These are phyloP conservation scores for Amoeboaphelidium protococcarum DNA, from an alignment of 371 early-diverging fungal genomes.

Conservation along the genomic window DNA sequence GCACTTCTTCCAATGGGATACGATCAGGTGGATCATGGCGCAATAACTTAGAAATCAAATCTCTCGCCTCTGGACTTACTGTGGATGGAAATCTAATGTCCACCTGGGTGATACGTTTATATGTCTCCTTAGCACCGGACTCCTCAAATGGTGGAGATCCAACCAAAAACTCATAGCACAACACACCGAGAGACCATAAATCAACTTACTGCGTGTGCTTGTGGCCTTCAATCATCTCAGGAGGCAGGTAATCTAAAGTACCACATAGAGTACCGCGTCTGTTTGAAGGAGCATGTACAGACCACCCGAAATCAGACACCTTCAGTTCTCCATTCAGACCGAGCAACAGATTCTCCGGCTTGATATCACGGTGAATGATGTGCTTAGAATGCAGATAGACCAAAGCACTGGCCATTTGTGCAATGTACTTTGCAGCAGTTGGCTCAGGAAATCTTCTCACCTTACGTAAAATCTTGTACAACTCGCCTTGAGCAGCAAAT, in stretches of 20 bases:
- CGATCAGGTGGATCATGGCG: slow-evolving; percentile 44
- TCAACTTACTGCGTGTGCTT: slow-evolving; percentile 71
- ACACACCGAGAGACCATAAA: slow-evolving; percentile 94
- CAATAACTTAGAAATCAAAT: slow-evolving; percentile 61
- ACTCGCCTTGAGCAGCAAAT: slow-evolving; percentile 79
- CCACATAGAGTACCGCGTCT: slow-evolving; percentile 81
- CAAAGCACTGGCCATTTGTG: slow-evolving; percentile 64
- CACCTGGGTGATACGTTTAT: slow-evolving; percentile 50
- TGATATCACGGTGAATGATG: slow-evolving; percentile 88
- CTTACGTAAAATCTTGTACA: slow-evolving; percentile 52
- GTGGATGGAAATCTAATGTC: slow-evolving; percentile 55
- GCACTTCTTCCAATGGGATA: slow-evolving; percentile 34
- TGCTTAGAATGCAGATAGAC: slow-evolving; percentile 70
- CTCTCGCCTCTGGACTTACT: slow-evolving; percentile 56
- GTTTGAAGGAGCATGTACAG: slow-evolving; percentile 64
- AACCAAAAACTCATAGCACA: slow-evolving; percentile 83
- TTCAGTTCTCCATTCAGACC: slow-evolving; percentile 61
- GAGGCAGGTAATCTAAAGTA: slow-evolving; percentile 63
- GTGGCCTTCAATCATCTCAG: slow-evolving; percentile 75
- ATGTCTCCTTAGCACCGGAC: slow-evolving; percentile 29
- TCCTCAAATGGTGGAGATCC: slow-evolving; percentile 93
- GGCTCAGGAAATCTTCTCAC: slow-evolving; percentile 39
- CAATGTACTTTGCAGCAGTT: slow-evolving; percentile 59
- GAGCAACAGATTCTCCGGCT: slow-evolving; percentile 87
- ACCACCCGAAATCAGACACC: slow-evolving; percentile 98